Percentiles rank a stretch among this genome's conserved stretches.
Conservation (phyloP, 2,329 filamentous ascomycete species). For the Fonsecaea multimorphosa region DNA sequence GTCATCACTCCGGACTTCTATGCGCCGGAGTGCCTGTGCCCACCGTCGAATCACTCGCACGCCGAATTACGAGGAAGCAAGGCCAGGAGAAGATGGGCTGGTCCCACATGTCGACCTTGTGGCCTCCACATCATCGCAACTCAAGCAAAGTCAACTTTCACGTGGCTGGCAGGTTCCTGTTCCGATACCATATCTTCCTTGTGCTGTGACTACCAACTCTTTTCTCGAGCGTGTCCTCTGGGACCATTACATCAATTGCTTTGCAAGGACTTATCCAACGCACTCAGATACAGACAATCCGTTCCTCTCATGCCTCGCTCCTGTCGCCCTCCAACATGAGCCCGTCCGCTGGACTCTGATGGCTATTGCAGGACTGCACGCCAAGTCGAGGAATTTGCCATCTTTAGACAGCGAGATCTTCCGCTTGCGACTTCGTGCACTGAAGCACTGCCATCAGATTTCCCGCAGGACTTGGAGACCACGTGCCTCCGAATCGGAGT, state of each 20-base stretch:
- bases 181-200: not conserved
- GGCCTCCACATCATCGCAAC: not conserved
- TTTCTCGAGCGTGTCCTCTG: conserved; percentile 2
- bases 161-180: not conserved
- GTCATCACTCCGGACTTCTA: not conserved
- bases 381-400: conserved; percentile 4
- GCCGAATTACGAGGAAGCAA: not conserved
- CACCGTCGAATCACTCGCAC: not conserved
- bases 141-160: not conserved
- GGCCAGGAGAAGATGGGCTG: not conserved
- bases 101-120: not conserved
- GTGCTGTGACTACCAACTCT: not conserved
- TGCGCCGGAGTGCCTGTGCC: not conserved
- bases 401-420: not conserved
- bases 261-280: conserved; percentile 17
- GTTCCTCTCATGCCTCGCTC: conserved; percentile 11
- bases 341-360: conserved; percentile 7
- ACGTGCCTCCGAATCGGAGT: too few species aligned
- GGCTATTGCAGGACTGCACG: conserved; percentile 11
- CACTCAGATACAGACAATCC: conserved; percentile 9
- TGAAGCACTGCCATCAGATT: not conserved
- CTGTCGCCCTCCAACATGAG: conserved; percentile 5
- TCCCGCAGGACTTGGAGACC: not conserved
- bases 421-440: conserved; percentile 2
- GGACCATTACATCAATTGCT: conserved; percentile 18